These are phyloP conservation scores for Parathielavia hyrcaniae DNA, from an alignment of 495 filamentous ascomycete genomes.

Conservation along the genomic window DNA sequence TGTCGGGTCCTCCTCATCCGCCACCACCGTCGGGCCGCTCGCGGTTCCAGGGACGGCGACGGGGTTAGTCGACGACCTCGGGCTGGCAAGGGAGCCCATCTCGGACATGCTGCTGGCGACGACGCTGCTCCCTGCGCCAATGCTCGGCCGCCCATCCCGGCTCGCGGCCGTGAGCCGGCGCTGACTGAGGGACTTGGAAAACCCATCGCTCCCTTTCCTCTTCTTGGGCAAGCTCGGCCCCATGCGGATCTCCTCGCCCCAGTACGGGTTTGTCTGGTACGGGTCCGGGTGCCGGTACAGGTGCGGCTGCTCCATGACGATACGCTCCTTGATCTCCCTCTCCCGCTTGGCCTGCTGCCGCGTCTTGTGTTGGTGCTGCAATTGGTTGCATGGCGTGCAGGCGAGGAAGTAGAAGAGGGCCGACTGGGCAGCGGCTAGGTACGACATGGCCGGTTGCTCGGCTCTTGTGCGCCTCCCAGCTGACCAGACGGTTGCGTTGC, in stretches of 20 bases:
- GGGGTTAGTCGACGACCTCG: constrained; percentile 11
- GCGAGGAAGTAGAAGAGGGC: constrained; percentile 81
- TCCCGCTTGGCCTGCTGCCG: constrained; percentile 57
- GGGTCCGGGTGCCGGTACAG: constrained; percentile 73
- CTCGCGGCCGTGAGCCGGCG: constrained; percentile 41
- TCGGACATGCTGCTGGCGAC: constrained; percentile 24
- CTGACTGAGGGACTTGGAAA: constrained; percentile 48
- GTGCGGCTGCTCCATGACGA: constrained; percentile 61
- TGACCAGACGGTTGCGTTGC: not conserved
- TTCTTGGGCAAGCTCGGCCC: constrained; percentile 68
- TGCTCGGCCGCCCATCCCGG: constrained; percentile 34
- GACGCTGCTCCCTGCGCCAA: constrained; percentile 27
- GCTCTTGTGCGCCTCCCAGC: not conserved
- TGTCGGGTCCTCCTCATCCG: constrained; percentile 23
- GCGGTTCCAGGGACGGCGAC: not conserved
- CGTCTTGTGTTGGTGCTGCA: constrained; percentile 56
- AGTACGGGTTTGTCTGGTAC: constrained; percentile 78
- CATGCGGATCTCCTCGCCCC: constrained; percentile 74
- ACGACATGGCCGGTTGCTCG: constrained; percentile 45
- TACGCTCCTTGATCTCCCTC: constrained; percentile 52
- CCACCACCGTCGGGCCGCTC: constrained; percentile 32
- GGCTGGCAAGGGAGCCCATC: constrained; percentile 26
- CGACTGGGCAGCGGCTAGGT: constrained; percentile 58
- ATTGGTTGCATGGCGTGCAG: constrained; percentile 70
- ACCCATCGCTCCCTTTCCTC: constrained; percentile 40